These are phyloP conservation scores for Dactylonectria estremocensis DNA, from an alignment of 2,329 filamentous ascomycete species.

Conservation along the genomic window DNA sequence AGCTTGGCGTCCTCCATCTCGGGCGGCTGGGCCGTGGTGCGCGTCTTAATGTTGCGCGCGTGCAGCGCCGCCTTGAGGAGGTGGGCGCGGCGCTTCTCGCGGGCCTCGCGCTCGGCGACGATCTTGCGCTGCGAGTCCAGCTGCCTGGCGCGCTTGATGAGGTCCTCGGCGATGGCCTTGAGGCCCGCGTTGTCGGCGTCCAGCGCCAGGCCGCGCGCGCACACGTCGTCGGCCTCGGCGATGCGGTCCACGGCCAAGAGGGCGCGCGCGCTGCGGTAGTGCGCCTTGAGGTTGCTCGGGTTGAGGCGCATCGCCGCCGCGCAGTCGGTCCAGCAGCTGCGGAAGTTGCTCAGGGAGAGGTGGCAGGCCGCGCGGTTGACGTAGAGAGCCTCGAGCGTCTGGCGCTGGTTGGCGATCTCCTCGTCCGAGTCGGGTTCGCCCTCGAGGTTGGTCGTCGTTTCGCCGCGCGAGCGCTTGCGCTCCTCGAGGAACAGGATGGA, in stretches of 20 bases:
- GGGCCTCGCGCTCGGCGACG: slow-evolving; percentile 70
- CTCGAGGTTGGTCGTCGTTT: slow-evolving; percentile 50
- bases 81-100: slow-evolving; percentile 68
- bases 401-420: slow-evolving; percentile 71
- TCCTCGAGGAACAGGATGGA: slow-evolving; percentile 78
- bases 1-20: slow-evolving; percentile 90
- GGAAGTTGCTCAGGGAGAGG: slow-evolving; percentile 89
- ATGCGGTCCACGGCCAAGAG: slow-evolving; percentile 85
- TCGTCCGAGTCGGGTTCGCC: slow-evolving; percentile 62
- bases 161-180: slow-evolving; percentile 72
- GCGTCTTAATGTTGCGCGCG: slow-evolving; percentile 79
- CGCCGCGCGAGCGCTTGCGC: slow-evolving; percentile 63
- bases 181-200: slow-evolving; percentile 81
- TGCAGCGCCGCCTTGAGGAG: slow-evolving; percentile 77
- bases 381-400: slow-evolving; percentile 82
- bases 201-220: slow-evolving; percentile 79
- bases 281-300: slow-evolving; percentile 87
- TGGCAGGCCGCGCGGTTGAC: slow-evolving; percentile 93
- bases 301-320: slow-evolving; percentile 85
- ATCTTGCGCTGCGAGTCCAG: slow-evolving; percentile 69
- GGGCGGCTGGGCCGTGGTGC: slow-evolving; percentile 79
- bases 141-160: slow-evolving; percentile 70
- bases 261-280: slow-evolving; percentile 86
- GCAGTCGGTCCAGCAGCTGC: slow-evolving; percentile 89
- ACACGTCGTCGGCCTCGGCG: slow-evolving; percentile 85